phyloP scores from a whole-genome alignment of 192 early-diverging fungal genomes.

The Entomortierella beljakovae region DNA sequence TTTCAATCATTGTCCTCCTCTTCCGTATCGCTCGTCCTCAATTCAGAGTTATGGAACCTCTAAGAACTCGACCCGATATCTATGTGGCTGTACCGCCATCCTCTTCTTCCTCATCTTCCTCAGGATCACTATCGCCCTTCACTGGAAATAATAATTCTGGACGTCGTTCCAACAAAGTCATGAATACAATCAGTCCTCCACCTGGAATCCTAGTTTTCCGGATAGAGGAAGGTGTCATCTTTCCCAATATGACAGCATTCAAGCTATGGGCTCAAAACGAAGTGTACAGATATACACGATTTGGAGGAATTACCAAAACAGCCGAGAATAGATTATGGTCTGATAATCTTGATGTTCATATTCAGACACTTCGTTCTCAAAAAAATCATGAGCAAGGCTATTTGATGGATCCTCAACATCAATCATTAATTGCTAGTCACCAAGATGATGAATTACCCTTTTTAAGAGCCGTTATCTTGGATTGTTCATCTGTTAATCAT shows the following conservation, averaged over 20 bases:
- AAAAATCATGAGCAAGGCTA: neutral
- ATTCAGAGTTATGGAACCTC: constrained; percentile 47
- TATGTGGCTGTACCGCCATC: neutral
- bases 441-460: constrained; percentile 57
- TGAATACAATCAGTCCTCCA: constrained; percentile 43
- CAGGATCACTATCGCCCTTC: too few species aligned
- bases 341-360: constrained; percentile 24
- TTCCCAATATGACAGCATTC: constrained; percentile 74
- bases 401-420: neutral
- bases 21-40: constrained; percentile 78
- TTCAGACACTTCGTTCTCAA: constrained; percentile 46
- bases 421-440: neutral
- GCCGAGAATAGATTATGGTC: constrained; percentile 25
- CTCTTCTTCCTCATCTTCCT: neutral
- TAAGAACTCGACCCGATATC: constrained; percentile 29
- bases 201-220: constrained; percentile 76
- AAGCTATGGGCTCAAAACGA: constrained; percentile 54
- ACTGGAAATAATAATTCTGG: neutral
- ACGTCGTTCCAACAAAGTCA: neutral
- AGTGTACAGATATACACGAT: constrained; percentile 25
- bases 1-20: constrained; percentile 77
- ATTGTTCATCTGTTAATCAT: constrained; percentile 77
- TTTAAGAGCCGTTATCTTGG: constrained; percentile 81
- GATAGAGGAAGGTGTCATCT: constrained; percentile 68
- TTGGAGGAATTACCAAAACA: constrained; percentile 10